Evolutionary conservation across 2,329 filamentous ascomycete species (phyloP), one percentile per base, ranked within the genome.

Genomic region (Penicillium sp.): DNA sequence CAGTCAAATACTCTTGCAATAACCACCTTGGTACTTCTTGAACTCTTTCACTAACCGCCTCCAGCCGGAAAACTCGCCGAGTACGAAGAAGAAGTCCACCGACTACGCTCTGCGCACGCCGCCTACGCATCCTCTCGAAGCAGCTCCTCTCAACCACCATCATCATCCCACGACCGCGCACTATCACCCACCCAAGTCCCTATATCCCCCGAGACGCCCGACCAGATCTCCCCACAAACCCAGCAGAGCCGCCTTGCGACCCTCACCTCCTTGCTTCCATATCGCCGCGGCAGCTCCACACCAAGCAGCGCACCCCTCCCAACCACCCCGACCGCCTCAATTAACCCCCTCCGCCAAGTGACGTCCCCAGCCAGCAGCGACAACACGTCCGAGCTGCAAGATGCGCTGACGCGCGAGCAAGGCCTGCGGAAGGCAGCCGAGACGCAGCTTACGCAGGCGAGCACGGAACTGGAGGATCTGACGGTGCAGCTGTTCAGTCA

Each of bases 11-110:
- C 31, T 16, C 14, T 20, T 9, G 31, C 14, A 18, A 20, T 16
- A 8, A 6, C 13, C n/a, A 16, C 14, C 28, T 20, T 3, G 18
- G 18, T n/a, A n/a, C n/a, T n/a, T 24, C 29, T 16, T 8, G 4
- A 13, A 8, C 16, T 13, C 18, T 6, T 23, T 27, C 10, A 27
- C 38, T 48, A 35, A 46, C 47, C 27, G 39, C 48, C 46, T 54
- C 39, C 56, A 78, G 77, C 74, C 40, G 73, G 76, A 55, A 80
- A 73, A 63, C 74, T 81, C 52, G 78, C 78, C 58, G 77, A 82
- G 63, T 83, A 82, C 64, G 80, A 84, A 70, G 79, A 82, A 54
- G 77, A 83, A 60, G 68, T 83, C 20, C 77, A 73, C 44, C 70
- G 69, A 42, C 68, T 83, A 26, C 67, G 66, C 59, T 56, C 64